These are phyloP conservation scores for Yamagishiella unicocca DNA, from an alignment of 139 green algal species.

Conservation along the genomic window DNA sequence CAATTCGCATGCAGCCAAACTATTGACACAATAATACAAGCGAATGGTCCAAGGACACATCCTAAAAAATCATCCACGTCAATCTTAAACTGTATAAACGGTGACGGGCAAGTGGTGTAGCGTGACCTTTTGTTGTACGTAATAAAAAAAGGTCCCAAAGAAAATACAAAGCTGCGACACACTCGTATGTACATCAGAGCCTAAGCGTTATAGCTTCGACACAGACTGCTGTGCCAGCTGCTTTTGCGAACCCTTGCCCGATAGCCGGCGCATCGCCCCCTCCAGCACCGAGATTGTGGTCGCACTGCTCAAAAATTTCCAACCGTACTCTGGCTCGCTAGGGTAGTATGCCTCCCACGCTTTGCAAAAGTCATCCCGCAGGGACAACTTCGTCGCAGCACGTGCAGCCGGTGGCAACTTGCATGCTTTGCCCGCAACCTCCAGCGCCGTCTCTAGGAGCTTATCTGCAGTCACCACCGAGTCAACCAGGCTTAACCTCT, in stretches of 20 bases:
- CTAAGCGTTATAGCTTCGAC: neutral
- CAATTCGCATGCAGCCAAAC: conserved; percentile 12
- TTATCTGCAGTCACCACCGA: conserved; percentile 70
- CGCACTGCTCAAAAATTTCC: conserved; percentile 67
- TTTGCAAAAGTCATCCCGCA: conserved; percentile 67
- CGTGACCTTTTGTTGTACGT: too few species aligned
- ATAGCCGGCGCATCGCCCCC: conserved; percentile 74
- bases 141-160: too few species aligned
- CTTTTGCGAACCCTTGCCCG: neutral
- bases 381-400: conserved; percentile 71
- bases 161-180: too few species aligned
- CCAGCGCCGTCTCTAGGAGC: conserved; percentile 68
- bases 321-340: conserved; percentile 75
- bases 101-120: too few species aligned
- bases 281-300: conserved; percentile 72
- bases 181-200: too few species aligned
- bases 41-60: neutral
- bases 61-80: neutral
- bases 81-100: too few species aligned
- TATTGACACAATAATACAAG: neutral
- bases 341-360: conserved; percentile 74
- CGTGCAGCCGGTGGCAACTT: conserved; percentile 55
- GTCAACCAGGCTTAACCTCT: conserved; percentile 82
- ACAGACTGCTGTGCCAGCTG: conserved; percentile 9
- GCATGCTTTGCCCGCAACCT: conserved; percentile 60